Base-by-base conservation (phyloP, 768 basidiomycete species). In the Phlebiopsis gigantea region DNA sequence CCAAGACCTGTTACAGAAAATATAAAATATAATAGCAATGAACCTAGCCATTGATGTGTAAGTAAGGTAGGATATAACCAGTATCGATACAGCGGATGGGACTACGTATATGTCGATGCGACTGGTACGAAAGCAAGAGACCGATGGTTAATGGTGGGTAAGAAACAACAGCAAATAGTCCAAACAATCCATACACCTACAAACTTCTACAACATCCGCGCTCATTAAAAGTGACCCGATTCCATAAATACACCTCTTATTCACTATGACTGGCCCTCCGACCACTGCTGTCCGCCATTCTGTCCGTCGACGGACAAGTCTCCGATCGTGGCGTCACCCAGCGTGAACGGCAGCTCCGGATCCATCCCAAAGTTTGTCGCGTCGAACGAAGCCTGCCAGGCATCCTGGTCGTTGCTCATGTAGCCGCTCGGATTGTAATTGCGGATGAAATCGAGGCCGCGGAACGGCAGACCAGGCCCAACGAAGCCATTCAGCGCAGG, bases 361-460 rank as follows among this genome's bases (percentile, higher is more conserved):
- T 90, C 87, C 61, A 81, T 79, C 55, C 83, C 85, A 17, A 39
- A 39, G 34, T 10, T 17, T 10, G 34, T 39, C 34, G 34, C 34
- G 8, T 39, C 34, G 71, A 90, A 90, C 30, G 84, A 83, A 52
- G 82, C 79, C 61, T 78, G 76, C 73, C 79, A 80, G 26, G 68
- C 66, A 48, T 79, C 78, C 61, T 73, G 72, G 42, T 77, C 77
- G 39, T 61, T 53, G 34, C 46, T 50, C 26, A 58, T 47, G 59
- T 69, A 71, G 42, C 72, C 68, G 4, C 79, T 78, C 50, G 82
- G 78, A 62, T 76, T 77, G 66, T 87, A 91, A 64, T 90, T 91
- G 63, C 87, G 82, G 65, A 93, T 85, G 63, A 82, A 93, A 63
- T 93, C 91, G 29, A 93, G 76, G 9, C 90, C 91, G 28, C 83